Evolutionary conservation across 2,329 filamentous ascomycete genomes (phyloP).

Genomic region (Calonectria fujianensis): DNA sequence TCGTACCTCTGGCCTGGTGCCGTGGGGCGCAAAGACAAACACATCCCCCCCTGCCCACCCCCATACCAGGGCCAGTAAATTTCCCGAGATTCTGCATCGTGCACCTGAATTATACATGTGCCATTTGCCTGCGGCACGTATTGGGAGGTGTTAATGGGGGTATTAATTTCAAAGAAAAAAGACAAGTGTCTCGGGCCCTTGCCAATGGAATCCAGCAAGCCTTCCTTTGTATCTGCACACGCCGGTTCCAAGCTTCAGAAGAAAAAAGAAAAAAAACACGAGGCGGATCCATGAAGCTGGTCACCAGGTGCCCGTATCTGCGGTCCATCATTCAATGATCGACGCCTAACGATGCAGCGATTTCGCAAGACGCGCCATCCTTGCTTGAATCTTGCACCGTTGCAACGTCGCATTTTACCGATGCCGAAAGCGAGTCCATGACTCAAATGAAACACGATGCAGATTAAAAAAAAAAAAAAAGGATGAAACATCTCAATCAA

Average conservation of each 20-base stretch:
- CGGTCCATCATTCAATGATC: background rate
- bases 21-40: background rate
- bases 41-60: background rate
- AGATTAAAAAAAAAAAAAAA: background rate
- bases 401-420: constrained; percentile 12
- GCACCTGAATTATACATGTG: constrained; percentile 17
- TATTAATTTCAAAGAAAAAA: background rate
- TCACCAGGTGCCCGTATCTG: background rate
- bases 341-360: background rate
- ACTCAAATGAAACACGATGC: background rate
- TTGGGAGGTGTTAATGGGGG: background rate
- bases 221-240: background rate
- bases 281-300: background rate
- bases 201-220: background rate
- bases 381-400: background rate
- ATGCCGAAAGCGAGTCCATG: background rate
- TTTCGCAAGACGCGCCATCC: background rate
- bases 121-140: background rate
- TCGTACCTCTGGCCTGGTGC: background rate
- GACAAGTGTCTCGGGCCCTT: background rate
- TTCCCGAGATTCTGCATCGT: background rate
- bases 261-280: background rate
- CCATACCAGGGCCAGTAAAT: constrained; percentile 15
- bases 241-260: background rate
- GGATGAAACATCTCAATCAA: constrained; percentile 2